Conservation (phyloP, 139 green algal genomes). For the Diplosphaera chodatii region DNA sequence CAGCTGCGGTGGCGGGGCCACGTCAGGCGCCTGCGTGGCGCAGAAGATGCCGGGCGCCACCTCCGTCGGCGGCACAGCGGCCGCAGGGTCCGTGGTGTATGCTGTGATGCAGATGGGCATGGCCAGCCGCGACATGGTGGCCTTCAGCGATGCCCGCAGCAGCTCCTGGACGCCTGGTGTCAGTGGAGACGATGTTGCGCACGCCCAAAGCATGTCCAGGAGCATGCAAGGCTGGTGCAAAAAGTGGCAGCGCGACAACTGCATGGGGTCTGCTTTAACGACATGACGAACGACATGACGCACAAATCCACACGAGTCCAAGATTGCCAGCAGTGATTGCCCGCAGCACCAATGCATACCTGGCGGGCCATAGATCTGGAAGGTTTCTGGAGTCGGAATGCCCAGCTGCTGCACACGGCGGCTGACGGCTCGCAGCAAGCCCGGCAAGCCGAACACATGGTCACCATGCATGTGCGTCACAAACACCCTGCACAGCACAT, state of each 20-base stretch:
- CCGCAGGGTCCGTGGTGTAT: neutral
- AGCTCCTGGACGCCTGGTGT: neutral
- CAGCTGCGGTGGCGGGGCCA: constrained; percentile 10
- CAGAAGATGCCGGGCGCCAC: neutral
- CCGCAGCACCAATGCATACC: neutral
- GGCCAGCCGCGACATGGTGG: neutral
- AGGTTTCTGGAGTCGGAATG: neutral
- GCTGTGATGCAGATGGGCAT: neutral
- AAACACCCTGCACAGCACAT: constrained; percentile 45
- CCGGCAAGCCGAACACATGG: constrained; percentile 88
- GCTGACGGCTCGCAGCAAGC: constrained; percentile 32
- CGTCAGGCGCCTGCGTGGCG: constrained; percentile 22
- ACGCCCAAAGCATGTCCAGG: too few relatives aligned
- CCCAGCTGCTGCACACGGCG: neutral
- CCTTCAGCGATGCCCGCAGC: neutral
- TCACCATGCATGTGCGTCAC: constrained; percentile 96
- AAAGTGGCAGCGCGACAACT: too few relatives aligned
- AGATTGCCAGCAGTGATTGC: too few relatives aligned
- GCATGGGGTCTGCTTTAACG: too few relatives aligned
- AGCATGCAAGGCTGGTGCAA: too few relatives aligned
- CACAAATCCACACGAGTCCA: too few relatives aligned
- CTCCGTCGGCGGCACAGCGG: neutral
- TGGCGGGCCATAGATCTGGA: neutral
- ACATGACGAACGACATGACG: too few relatives aligned
- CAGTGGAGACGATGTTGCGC: too few relatives aligned